Percentiles rank a stretch among this genome's conserved stretches.
Evolutionary conservation across 768 basidiomycete species (phyloP).

Genomic region (Agaricus sinodeliciosus): DNA sequence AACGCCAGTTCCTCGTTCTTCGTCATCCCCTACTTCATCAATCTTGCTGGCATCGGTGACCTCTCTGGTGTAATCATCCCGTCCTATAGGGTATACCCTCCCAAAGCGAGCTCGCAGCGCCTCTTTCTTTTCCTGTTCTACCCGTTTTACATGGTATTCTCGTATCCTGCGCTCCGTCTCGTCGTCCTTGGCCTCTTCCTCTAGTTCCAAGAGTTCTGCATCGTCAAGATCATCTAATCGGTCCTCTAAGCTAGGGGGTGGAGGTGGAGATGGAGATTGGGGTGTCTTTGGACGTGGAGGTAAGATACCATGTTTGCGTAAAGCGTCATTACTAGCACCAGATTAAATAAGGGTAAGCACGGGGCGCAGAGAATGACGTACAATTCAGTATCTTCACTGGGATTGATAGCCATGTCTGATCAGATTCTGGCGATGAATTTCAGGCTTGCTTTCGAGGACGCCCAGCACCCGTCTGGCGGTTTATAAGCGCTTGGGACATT

Average conservation of each 20-base stretch:
- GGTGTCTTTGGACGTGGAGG: slow-evolving; percentile 66
- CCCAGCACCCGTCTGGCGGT: neutral
- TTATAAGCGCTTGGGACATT: slow-evolving; percentile 1
- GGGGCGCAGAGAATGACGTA: slow-evolving; percentile 30
- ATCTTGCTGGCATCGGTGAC: slow-evolving; percentile 88
- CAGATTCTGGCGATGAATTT: neutral
- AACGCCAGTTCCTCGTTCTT: slow-evolving; percentile 80
- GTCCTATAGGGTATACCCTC: slow-evolving; percentile 76
- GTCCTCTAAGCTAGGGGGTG: slow-evolving; percentile 66
- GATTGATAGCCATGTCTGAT: slow-evolving; percentile 59
- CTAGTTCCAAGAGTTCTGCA: slow-evolving; percentile 59
- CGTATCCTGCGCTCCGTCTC: slow-evolving; percentile 72
- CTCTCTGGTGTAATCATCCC: slow-evolving; percentile 92
- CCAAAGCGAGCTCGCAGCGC: slow-evolving; percentile 71
- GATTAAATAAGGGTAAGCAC: slow-evolving; percentile 1
- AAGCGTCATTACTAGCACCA: slow-evolving; percentile 76
- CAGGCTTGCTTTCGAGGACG: neutral
- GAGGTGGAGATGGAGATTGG: slow-evolving; percentile 70
- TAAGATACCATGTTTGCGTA: slow-evolving; percentile 88
- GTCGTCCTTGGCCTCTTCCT: slow-evolving; percentile 69
- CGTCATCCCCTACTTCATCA: slow-evolving; percentile 57
- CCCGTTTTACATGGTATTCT: slow-evolving; percentile 53
- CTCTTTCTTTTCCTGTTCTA: slow-evolving; percentile 54
- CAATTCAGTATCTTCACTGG: slow-evolving; percentile 97
- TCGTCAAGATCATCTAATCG: slow-evolving; percentile 57